Conservation (phyloP, 371 early-diverging fungal species). For the Mucor velutinosus region DNA sequence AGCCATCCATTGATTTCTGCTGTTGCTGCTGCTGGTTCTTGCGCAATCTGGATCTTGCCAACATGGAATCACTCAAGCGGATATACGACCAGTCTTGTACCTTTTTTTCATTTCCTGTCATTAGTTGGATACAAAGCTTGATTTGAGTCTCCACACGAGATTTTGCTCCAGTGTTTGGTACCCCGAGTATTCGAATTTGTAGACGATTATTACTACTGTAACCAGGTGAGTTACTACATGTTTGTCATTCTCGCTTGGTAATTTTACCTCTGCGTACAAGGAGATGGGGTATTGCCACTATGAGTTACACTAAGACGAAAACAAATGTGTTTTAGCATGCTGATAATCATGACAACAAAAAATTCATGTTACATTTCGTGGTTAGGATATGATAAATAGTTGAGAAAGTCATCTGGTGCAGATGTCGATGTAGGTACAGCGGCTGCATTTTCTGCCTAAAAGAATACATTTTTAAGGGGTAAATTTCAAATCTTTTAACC, state of each 20-base stretch:
- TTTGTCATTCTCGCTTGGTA: neutral
- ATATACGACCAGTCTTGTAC: conserved; percentile 79
- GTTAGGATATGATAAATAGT: neutral
- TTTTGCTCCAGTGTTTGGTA: conserved; percentile 78
- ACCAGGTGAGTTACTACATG: neutral
- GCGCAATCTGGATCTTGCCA: conserved; percentile 53
- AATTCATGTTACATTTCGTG: neutral
- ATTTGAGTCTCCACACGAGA: conserved; percentile 93
- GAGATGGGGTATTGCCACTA: too few species aligned
- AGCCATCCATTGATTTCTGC: neutral
- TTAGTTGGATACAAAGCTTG: conserved; percentile 80
- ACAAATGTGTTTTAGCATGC: neutral
- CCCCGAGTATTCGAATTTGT: conserved; percentile 64
- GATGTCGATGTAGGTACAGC: neutral
- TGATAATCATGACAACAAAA: neutral
- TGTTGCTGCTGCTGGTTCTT: conserved; percentile 14
- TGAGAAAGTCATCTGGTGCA: conserved; percentile 4
- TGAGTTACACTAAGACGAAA: neutral
- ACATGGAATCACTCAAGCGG: conserved; percentile 75
- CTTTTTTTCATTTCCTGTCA: conserved; percentile 67
- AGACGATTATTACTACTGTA: neutral
- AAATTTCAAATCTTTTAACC: neutral
- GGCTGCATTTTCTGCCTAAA: neutral
- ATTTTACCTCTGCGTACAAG: neutral
- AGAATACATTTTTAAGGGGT: neutral